A percentile compares a stretch with the other conserved stretches of the same genome.
These are phyloP conservation scores for Pyrenopolyporus hunteri DNA, from an alignment of 495 filamentous ascomycete species.

Conservation along the genomic window DNA sequence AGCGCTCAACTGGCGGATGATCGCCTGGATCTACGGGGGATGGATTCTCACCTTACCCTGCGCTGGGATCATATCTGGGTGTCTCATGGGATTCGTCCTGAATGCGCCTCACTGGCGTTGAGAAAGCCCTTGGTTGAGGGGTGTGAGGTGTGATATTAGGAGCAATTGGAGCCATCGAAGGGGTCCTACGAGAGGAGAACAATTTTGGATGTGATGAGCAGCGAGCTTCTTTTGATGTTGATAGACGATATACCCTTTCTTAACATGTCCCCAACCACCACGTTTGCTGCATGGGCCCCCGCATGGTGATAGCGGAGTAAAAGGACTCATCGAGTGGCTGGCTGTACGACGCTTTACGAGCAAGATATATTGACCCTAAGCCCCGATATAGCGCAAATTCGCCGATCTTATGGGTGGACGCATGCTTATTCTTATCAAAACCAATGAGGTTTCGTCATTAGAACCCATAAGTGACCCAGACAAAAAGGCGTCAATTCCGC, in stretches of 20 bases:
- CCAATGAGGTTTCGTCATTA: constrained; percentile 20
- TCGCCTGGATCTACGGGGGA: constrained; percentile 61
- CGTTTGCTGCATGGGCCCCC: too few relatives aligned
- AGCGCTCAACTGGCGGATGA: constrained; percentile 66
- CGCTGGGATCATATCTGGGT: constrained; percentile 62
- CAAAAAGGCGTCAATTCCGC: constrained; percentile 28
- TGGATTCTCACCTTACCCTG: constrained; percentile 66
- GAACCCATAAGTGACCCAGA: constrained; percentile 27
- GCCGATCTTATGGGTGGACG: background rate
- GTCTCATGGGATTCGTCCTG: constrained; percentile 62
- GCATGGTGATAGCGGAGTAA: too few relatives aligned
- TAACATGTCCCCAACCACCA: too few relatives aligned
- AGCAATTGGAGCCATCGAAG: background rate
- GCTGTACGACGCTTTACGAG: too few relatives aligned
- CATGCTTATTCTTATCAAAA: constrained; percentile 2
- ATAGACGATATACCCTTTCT: constrained; percentile 9
- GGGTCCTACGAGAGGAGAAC: background rate
- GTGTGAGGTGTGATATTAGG: too few relatives aligned
- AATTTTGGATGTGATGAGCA: background rate
- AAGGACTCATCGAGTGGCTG: too few relatives aligned
- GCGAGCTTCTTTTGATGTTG: background rate
- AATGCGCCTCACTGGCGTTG: constrained; percentile 56
- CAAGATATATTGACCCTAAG: too few relatives aligned
- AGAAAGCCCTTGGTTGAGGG: background rate
- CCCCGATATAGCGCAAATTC: background rate